Evolutionary conservation across 306 rosid genomes (phyloP).

Genomic region (Malus fusca): DNA sequence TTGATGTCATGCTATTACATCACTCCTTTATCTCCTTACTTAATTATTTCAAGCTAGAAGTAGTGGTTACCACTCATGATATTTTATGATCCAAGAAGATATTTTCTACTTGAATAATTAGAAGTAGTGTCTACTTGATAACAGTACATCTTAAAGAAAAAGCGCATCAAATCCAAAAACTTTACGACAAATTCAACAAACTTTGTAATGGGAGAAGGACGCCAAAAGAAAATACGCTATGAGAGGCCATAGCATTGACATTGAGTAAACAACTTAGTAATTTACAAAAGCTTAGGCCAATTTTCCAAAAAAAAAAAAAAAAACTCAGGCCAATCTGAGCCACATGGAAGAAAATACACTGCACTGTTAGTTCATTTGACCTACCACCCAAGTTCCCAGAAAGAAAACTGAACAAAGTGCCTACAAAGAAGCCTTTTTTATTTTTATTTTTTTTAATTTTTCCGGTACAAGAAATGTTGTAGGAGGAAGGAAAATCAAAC

Average conservation of each 20-base stretch:
- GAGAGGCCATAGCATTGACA: background rate
- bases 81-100: background rate
- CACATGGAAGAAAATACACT: background rate
- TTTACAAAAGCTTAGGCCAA: background rate
- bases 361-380: background rate
- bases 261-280: background rate
- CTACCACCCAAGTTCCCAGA: background rate
- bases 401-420: no score
- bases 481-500: no score
- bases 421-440: no score
- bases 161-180: accelerated
- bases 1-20: background rate
- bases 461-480: no score
- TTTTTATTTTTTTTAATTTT: no score
- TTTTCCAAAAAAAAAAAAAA: no score
- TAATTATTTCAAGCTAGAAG: background rate
- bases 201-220: no score
- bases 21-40: background rate
- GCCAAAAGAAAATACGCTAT: background rate
- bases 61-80: background rate
- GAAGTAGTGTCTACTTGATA: no score
- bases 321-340: background rate
- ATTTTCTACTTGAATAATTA: background rate
- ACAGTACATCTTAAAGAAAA: no score
- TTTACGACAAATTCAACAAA: background rate